Percentiles rank a stretch among this genome's conserved stretches.
Evolutionary conservation across 2,329 filamentous ascomycete genomes (phyloP).

Genomic region (Aspergillus candidus): DNA sequence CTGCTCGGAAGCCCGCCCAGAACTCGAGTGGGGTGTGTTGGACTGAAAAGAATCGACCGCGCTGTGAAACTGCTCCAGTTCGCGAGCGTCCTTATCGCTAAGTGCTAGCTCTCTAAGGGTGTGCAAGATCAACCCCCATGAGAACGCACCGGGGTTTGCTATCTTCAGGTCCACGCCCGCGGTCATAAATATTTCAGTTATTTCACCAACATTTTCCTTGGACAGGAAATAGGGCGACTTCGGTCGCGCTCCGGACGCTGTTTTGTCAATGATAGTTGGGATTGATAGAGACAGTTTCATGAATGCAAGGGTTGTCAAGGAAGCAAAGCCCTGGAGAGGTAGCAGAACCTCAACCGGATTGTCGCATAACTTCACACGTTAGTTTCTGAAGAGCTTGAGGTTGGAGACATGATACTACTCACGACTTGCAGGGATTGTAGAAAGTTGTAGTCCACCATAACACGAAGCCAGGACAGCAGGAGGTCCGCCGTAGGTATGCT

Average conservation of each 20-base stretch:
- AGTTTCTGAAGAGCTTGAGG: conserved; percentile 9
- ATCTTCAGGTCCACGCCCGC: conserved; percentile 53
- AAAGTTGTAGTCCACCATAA: conserved; percentile 64
- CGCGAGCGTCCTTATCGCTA: conserved; percentile 52
- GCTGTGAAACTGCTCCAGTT: conserved; percentile 38
- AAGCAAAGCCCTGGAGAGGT: conserved; percentile 63
- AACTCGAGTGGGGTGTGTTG: conserved; percentile 27
- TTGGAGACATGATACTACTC: conserved; percentile 27
- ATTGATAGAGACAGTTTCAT: conserved; percentile 62
- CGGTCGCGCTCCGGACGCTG: conserved; percentile 18
- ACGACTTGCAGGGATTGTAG: conserved; percentile 59
- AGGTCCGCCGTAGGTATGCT: conserved; percentile 54
- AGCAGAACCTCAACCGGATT: conserved; percentile 36
- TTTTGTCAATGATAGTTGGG: conserved; percentile 42
- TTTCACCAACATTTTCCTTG: conserved; percentile 60
- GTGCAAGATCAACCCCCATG: conserved; percentile 73
- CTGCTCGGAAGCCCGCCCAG: conserved; percentile 28
- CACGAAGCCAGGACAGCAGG: conserved; percentile 66
- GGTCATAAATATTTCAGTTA: conserved; percentile 65
- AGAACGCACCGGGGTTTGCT: conserved; percentile 68
- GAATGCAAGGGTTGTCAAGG: conserved; percentile 64
- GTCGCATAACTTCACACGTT: conserved; percentile 31
- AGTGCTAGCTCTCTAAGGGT: conserved; percentile 61
- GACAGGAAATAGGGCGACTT: conserved; percentile 61
- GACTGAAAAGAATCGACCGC: conserved; percentile 37